These are phyloP conservation scores for Heritiera littoralis DNA, from an alignment of 345 rosid species.

Conservation along the genomic window DNA sequence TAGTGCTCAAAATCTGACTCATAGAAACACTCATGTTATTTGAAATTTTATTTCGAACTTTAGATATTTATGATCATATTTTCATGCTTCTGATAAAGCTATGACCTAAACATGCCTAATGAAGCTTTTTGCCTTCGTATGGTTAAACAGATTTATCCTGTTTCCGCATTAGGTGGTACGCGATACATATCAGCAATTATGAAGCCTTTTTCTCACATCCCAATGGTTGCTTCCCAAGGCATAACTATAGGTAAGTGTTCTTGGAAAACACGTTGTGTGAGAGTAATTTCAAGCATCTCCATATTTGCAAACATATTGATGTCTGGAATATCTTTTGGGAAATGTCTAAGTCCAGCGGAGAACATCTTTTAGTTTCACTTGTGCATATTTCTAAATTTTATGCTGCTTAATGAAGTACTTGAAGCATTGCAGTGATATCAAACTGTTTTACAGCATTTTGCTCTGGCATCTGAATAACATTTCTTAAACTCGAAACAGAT, in stretches of 20 bases:
- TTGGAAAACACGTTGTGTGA: neutral
- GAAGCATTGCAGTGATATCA: neutral
- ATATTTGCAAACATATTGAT: neutral
- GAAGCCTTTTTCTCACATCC: constrained; percentile 61
- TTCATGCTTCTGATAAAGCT: neutral
- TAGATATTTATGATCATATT: neutral
- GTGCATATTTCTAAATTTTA: neutral
- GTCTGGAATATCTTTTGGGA: neutral
- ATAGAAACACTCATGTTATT: neutral
- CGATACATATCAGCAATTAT: constrained; percentile 49
- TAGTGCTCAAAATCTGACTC: neutral
- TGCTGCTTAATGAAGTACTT: neutral
- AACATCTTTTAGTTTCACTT: neutral
- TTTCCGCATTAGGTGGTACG: constrained; percentile 55
- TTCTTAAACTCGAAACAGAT: constrained; percentile 37
- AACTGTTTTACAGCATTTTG: neutral
- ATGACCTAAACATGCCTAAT: neutral
- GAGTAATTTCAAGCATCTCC: neutral
- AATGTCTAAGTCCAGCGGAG: neutral
- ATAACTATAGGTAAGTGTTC: constrained; percentile 45
- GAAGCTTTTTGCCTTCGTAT: constrained; percentile 17
- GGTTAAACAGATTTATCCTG: constrained; percentile 53
- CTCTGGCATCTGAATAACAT: neutral
- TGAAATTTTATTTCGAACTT: neutral
- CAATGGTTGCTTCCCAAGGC: constrained; percentile 70